Conservation (phyloP, 805 yeast genomes). For the Saturnispora galanensis region DNA sequence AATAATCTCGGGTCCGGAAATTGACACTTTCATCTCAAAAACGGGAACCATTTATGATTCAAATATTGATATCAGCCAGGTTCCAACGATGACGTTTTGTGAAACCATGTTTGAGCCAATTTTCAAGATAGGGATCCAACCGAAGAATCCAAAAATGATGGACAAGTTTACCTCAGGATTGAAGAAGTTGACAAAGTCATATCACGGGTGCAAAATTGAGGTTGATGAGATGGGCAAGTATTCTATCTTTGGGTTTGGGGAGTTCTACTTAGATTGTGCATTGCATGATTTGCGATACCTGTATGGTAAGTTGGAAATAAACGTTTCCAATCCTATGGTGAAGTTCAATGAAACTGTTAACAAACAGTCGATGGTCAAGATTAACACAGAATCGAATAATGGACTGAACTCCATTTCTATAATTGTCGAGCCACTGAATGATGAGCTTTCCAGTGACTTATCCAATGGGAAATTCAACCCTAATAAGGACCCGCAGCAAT, state of each 20-base stretch:
- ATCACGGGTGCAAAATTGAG: conserved; percentile 55
- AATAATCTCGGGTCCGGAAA: conserved; percentile 46
- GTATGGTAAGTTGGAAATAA: conserved; percentile 59
- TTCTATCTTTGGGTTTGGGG: conserved; percentile 75
- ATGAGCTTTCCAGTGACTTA: conserved; percentile 45
- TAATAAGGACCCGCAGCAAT: conserved; percentile 27
- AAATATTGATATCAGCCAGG: conserved; percentile 10
- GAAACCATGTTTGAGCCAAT: conserved; percentile 46
- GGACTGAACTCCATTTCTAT: conserved; percentile 51
- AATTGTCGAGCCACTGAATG: conserved; percentile 65
- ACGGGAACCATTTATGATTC: conserved; percentile 45
- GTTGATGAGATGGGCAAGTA: conserved; percentile 89
- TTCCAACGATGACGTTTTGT: conserved; percentile 29
- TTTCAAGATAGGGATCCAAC: conserved; percentile 76
- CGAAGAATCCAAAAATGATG: conserved; percentile 66
- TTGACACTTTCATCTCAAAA: conserved; percentile 47
- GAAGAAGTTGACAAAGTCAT: conserved; percentile 48
- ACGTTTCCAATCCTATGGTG: conserved; percentile 77
- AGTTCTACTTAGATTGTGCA: conserved; percentile 74
- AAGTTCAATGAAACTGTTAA: conserved; percentile 69
- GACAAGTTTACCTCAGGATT: conserved; percentile 67
- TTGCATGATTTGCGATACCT: conserved; percentile 63
- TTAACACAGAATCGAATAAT: conserved; percentile 50
- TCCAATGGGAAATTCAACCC: conserved; percentile 33
- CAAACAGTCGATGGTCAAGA: conserved; percentile 56